Evolutionary conservation across 352 stramenopile species (phyloP).

Genomic region (Blastocystis sp.): DNA sequence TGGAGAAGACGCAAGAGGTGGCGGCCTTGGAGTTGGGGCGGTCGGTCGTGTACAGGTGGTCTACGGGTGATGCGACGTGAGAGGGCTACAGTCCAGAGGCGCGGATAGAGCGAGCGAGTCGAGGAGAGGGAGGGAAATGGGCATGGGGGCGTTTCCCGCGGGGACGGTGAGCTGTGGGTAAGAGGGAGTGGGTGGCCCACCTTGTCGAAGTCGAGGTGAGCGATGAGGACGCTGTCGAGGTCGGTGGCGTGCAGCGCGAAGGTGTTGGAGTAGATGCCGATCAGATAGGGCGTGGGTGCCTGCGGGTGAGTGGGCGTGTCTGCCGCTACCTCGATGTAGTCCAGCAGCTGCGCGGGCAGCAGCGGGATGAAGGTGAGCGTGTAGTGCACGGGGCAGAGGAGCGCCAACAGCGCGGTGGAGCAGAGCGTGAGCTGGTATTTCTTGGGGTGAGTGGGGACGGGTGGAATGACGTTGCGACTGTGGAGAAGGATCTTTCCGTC

Average conservation of each 20-base stretch:
- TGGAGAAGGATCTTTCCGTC: conserved; percentile 52
- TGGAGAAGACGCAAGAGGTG: conserved; percentile 2
- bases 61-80: neutral
- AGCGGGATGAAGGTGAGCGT: conserved; percentile 57
- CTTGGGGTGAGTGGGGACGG: neutral
- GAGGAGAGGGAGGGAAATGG: neutral
- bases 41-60: conserved; percentile 8
- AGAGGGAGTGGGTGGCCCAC: neutral
- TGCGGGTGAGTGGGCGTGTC: neutral
- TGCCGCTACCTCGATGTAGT: conserved; percentile 46
- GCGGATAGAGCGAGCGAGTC: neutral
- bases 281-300: conserved; percentile 53
- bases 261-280: conserved; percentile 46
- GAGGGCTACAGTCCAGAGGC: conserved; percentile 2
- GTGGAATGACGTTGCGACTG: conserved; percentile 24
- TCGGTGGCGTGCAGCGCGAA: conserved; percentile 5
- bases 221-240: neutral
- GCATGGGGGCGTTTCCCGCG: neutral
- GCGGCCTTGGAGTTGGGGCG: conserved; percentile 27
- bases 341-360: conserved; percentile 44
- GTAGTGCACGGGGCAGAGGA: conserved; percentile 35
- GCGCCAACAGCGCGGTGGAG: conserved; percentile 19
- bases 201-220: conserved; percentile 52
- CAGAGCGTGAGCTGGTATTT: conserved; percentile 63
- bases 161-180: conserved; percentile 33